Evolutionary conservation across 2,329 filamentous ascomycete genomes (phyloP).

Genomic region (Scytalidium sp.): DNA sequence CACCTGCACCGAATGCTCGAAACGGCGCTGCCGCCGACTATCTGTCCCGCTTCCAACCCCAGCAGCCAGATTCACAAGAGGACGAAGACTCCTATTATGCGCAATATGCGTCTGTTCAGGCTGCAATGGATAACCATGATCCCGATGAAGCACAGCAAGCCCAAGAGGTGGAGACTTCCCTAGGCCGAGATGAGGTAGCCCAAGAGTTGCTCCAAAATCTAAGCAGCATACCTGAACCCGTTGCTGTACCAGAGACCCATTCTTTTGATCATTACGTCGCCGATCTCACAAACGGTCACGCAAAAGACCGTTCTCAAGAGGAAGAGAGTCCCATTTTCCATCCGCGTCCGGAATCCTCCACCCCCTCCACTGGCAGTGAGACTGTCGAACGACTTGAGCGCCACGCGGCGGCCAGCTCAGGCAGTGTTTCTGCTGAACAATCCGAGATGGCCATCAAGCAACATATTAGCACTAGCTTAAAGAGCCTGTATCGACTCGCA

Average conservation of each 20-base stretch:
- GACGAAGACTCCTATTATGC: slow-evolving; percentile 72
- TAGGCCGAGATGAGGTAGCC: slow-evolving; percentile 39
- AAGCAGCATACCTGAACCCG: slow-evolving; percentile 29
- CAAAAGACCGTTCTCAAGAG: background rate
- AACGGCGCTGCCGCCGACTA: slow-evolving; percentile 13
- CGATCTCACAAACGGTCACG: background rate
- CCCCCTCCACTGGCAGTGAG: slow-evolving; percentile 52
- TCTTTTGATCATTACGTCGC: slow-evolving; percentile 29
- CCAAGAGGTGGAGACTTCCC: slow-evolving; percentile 39
- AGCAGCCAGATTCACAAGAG: slow-evolving; percentile 24
- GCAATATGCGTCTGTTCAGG: slow-evolving; percentile 74
- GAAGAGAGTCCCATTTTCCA: slow-evolving; percentile 37
- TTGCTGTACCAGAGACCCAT: background rate
- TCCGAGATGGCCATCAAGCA: slow-evolving; percentile 74
- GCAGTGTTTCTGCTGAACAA: slow-evolving; percentile 41
- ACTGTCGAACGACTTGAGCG: slow-evolving; percentile 56
- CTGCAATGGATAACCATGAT: slow-evolving; percentile 77
- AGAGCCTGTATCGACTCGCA: slow-evolving; percentile 72
- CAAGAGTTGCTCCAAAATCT: slow-evolving; percentile 22
- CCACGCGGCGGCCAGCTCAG: slow-evolving; percentile 49
- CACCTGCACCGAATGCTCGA: slow-evolving; percentile 51
- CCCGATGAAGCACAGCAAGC: slow-evolving; percentile 62
- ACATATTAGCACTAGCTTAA: slow-evolving; percentile 74
- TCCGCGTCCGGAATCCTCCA: slow-evolving; percentile 57
- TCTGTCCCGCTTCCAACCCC: slow-evolving; percentile 12